Conservation (phyloP, 768 basidiomycete genomes). For the Strobilomyces echinocephalus region DNA sequence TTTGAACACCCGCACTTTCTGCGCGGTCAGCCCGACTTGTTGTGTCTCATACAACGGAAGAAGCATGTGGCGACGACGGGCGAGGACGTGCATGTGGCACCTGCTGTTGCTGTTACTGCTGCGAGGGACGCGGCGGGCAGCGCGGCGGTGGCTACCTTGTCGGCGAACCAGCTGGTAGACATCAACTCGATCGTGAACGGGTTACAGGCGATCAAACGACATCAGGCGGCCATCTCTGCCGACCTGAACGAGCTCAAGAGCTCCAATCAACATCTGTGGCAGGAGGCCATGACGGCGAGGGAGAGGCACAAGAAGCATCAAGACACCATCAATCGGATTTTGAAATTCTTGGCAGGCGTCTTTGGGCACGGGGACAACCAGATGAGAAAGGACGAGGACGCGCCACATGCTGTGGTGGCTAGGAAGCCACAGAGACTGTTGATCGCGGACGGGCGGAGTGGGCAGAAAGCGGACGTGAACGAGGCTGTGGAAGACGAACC, state of each 20-base stretch:
- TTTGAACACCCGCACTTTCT: constrained; percentile 89
- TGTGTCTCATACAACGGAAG: constrained; percentile 86
- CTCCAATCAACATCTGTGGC: constrained; percentile 89
- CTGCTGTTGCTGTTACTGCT: neutral
- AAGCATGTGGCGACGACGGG: constrained; percentile 41
- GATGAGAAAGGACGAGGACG: constrained; percentile 32
- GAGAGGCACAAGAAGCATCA: constrained; percentile 87
- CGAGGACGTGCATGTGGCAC: constrained; percentile 27
- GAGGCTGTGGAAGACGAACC: constrained; percentile 41
- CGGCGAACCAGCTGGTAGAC: constrained; percentile 60
- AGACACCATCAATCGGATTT: constrained; percentile 92
- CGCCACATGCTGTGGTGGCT: constrained; percentile 43
- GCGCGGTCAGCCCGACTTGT: constrained; percentile 81
- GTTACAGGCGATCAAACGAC: constrained; percentile 82
- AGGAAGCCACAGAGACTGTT: constrained; percentile 54
- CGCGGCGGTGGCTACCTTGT: constrained; percentile 25
- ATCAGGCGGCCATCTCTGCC: constrained; percentile 86
- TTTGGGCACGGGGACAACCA: constrained; percentile 58
- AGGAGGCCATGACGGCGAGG: constrained; percentile 75
- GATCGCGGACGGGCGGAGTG: constrained; percentile 53
- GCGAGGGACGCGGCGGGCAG: constrained; percentile 14
- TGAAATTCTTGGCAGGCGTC: constrained; percentile 90
- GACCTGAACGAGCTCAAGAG: constrained; percentile 86
- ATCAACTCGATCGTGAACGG: constrained; percentile 75
- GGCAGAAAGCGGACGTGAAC: constrained; percentile 32